Conservation (phyloP, 2,329 filamentous ascomycete genomes). For the Nannizziopsis arthrosporioides region DNA sequence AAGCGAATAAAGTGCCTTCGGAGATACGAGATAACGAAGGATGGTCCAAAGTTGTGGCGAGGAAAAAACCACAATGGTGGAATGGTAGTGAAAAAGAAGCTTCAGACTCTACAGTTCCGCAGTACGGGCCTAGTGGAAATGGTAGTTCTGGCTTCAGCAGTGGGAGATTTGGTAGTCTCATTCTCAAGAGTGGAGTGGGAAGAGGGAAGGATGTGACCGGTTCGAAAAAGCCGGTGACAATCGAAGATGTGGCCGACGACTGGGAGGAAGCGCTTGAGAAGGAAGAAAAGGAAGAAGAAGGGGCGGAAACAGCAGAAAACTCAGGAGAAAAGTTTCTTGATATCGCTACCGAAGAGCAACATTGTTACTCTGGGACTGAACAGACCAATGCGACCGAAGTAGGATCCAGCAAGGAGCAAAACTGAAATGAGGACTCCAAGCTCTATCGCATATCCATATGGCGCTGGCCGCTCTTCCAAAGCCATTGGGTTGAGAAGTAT, state of each 20-base stretch:
- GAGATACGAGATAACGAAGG: conserved; percentile 23
- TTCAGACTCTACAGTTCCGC: conserved; percentile 9
- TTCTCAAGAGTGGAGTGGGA: conserved; percentile 16
- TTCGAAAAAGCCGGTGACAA: conserved; percentile 20
- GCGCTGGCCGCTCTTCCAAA: too few relatives aligned
- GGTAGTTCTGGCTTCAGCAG: not conserved
- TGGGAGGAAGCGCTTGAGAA: conserved; percentile 38
- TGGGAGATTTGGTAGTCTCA: conserved; percentile 14
- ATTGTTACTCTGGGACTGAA: not conserved
- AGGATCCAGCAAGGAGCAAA: too few relatives aligned
- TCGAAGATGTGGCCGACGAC: conserved; percentile 32
- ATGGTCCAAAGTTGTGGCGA: conserved; percentile 34
- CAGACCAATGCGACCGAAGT: not conserved
- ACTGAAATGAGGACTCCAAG: too few relatives aligned
- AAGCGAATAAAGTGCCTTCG: conserved; percentile 24
- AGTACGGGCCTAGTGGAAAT: conserved; percentile 23
- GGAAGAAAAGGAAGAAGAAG: conserved; percentile 24
- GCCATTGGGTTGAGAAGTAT: too few relatives aligned
- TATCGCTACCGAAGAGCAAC: not conserved
- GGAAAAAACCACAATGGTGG: conserved; percentile 20
- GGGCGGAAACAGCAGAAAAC: not conserved
- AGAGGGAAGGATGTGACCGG: conserved; percentile 16
- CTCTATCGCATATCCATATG: too few relatives aligned
- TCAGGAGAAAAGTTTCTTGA: not conserved
- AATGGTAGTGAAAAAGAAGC: conserved; percentile 18